A percentile compares a stretch with the other conserved stretches of the same genome.
phyloP scores from a whole-genome alignment of 1,139 yeast species.

The Diutina catenulata region DNA sequence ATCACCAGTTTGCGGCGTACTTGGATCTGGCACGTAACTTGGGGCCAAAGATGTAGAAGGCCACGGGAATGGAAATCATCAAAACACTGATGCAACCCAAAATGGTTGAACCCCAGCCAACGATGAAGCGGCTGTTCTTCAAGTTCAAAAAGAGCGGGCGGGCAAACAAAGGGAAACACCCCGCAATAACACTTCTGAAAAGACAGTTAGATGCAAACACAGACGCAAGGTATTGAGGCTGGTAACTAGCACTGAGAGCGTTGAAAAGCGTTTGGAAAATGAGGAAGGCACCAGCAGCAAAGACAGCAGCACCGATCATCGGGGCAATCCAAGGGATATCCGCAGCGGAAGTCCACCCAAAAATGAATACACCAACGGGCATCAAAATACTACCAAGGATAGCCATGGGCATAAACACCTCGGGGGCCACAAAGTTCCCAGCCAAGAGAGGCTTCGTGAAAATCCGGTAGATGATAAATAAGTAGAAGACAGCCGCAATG shows the following conservation, averaged over 20 bases:
- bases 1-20: constrained; percentile 15
- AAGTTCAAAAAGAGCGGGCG: constrained; percentile 35
- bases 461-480: constrained; percentile 11
- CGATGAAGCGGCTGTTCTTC: constrained; percentile 34
- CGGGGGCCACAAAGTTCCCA: constrained; percentile 40
- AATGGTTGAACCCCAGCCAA: constrained; percentile 58
- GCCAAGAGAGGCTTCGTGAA: constrained; percentile 19
- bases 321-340: constrained; percentile 34
- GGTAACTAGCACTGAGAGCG: constrained; percentile 54
- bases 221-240: constrained; percentile 38
- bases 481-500: constrained; percentile 13
- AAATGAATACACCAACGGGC: constrained; percentile 34
- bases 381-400: constrained; percentile 29
- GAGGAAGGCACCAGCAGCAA: constrained; percentile 25
- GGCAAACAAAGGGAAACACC: constrained; percentile 54
- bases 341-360: constrained; percentile 37
- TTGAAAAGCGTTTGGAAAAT: constrained; percentile 31
- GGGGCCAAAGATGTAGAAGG: constrained; percentile 39
- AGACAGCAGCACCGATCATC: constrained; percentile 28
- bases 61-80: constrained; percentile 57
- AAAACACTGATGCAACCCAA: constrained; percentile 12
- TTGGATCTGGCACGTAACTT: constrained; percentile 39
- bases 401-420: constrained; percentile 45
- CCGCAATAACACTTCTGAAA: constrained; percentile 42
- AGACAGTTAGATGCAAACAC: constrained; percentile 50